Percentiles rank a stretch among this genome's conserved stretches.
Evolutionary conservation across 2,329 filamentous ascomycete species (phyloP).

Genomic region (Nemania diffusa): DNA sequence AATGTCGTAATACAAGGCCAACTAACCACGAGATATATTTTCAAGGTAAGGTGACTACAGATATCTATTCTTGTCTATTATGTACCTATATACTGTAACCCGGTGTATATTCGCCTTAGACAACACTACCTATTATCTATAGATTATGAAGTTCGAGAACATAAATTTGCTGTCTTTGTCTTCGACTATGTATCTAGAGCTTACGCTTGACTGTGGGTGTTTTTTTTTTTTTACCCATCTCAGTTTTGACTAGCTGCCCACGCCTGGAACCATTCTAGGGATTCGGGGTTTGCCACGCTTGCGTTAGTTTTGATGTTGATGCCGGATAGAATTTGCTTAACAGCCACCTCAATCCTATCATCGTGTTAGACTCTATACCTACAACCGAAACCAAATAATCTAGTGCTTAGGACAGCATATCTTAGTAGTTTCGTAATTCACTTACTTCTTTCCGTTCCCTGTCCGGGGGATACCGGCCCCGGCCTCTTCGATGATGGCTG

Average conservation of each 20-base stretch:
- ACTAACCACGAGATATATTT: neutral
- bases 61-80: constrained; percentile 1
- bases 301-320: constrained; percentile 88
- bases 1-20: neutral
- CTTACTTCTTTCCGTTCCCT: constrained; percentile 93
- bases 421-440: constrained; percentile 39
- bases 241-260: constrained; percentile 66
- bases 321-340: constrained; percentile 95
- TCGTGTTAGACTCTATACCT: constrained; percentile 19
- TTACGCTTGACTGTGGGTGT: no score
- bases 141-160: neutral
- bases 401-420: neutral
- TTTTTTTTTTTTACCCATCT: neutral
- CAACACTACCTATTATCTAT: neutral
- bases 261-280: constrained; percentile 85
- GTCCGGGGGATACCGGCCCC: constrained; percentile 87
- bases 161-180: no score
- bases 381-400: constrained; percentile 31
- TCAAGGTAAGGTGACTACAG: neutral
- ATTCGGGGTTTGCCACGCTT: constrained; percentile 91
- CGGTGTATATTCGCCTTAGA: neutral
- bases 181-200: no score
- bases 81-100: neutral
- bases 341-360: constrained; percentile 84
- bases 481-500: constrained; percentile 82